These are phyloP conservation scores for Emericellopsis cladophorae DNA, from an alignment of 2,329 filamentous ascomycete genomes.

Conservation along the genomic window DNA sequence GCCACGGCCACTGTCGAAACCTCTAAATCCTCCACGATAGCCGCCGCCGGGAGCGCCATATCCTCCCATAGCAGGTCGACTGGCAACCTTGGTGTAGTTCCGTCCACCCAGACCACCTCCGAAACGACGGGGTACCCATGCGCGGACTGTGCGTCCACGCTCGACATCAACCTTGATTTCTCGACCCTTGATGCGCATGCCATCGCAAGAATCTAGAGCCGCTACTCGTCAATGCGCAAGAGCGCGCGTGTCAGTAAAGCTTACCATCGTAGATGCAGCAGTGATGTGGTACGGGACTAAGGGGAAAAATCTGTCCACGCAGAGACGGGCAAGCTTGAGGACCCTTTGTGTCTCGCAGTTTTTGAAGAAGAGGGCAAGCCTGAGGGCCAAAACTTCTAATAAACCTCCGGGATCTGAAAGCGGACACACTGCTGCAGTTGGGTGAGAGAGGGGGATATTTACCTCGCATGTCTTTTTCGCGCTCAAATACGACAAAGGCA, in stretches of 20 bases:
- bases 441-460: slow-evolving; percentile 27
- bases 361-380: slow-evolving; percentile 24
- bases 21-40: slow-evolving; percentile 27
- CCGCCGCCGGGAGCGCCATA: slow-evolving; percentile 44
- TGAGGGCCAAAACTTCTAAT: slow-evolving; percentile 25
- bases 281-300: slow-evolving; percentile 10
- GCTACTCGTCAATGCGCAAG: slow-evolving; percentile 54
- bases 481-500: slow-evolving; percentile 92
- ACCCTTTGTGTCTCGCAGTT: slow-evolving; percentile 35
- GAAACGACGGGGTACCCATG: slow-evolving; percentile 83
- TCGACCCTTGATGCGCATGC: slow-evolving; percentile 83
- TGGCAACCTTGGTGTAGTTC: slow-evolving; percentile 75
- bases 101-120: slow-evolving; percentile 87
- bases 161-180: slow-evolving; percentile 90
- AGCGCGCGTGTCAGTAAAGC: slow-evolving; percentile 56
- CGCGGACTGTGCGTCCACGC: slow-evolving; percentile 83
- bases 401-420: slow-evolving; percentile 16
- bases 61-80: slow-evolving; percentile 43
- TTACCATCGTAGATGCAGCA: slow-evolving; percentile 33
- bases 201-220: slow-evolving; percentile 77
- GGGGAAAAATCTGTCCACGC: background rate
- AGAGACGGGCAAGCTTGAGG: slow-evolving; percentile 46
- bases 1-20: slow-evolving; percentile 28
- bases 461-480: slow-evolving; percentile 99
- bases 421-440: slow-evolving; percentile 3